Evolutionary conservation across 2,329 filamentous ascomycete genomes (phyloP).

Genomic region (Fusarium nematophilum): DNA sequence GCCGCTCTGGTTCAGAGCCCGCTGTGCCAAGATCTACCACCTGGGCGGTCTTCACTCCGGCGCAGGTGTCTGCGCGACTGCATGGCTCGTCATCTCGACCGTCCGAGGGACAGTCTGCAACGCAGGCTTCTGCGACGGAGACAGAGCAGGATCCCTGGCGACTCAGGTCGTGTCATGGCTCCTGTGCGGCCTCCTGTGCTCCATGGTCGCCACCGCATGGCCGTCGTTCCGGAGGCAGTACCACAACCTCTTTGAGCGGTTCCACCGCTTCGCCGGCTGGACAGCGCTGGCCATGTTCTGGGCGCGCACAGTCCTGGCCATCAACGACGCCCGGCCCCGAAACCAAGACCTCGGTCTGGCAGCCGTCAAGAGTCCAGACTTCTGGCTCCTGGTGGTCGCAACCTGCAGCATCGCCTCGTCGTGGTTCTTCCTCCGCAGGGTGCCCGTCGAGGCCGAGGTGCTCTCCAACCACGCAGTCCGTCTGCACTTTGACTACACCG

Average conservation of each 20-base stretch:
- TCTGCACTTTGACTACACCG: constrained; percentile 74
- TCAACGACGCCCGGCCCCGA: constrained; percentile 55
- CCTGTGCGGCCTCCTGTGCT: constrained; percentile 66
- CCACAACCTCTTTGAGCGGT: constrained; percentile 77
- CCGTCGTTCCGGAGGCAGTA: constrained; percentile 70
- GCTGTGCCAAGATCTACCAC: constrained; percentile 63
- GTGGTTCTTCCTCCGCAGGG: constrained; percentile 78
- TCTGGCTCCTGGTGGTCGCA: constrained; percentile 76
- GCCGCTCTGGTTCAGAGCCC: constrained; percentile 61
- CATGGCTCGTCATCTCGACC: constrained; percentile 61
- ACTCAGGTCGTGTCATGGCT: constrained; percentile 65
- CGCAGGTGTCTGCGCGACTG: constrained; percentile 59
- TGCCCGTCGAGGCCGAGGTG: constrained; percentile 71
- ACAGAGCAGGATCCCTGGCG: constrained; percentile 53
- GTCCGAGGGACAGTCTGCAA: constrained; percentile 52
- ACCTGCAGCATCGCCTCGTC: constrained; percentile 76
- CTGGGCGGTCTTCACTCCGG: constrained; percentile 64
- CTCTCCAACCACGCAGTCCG: constrained; percentile 79
- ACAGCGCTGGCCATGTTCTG: constrained; percentile 73
- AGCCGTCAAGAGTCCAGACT: constrained; percentile 53
- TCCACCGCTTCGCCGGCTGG: constrained; percentile 82
- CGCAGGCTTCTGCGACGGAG: constrained; percentile 43
- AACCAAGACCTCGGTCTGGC: constrained; percentile 50
- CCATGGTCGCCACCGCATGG: constrained; percentile 72
- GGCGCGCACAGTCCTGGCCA: constrained; percentile 67